Base-by-base conservation (phyloP, 2,329 filamentous ascomycete species). In the Alternaria sp. region DNA sequence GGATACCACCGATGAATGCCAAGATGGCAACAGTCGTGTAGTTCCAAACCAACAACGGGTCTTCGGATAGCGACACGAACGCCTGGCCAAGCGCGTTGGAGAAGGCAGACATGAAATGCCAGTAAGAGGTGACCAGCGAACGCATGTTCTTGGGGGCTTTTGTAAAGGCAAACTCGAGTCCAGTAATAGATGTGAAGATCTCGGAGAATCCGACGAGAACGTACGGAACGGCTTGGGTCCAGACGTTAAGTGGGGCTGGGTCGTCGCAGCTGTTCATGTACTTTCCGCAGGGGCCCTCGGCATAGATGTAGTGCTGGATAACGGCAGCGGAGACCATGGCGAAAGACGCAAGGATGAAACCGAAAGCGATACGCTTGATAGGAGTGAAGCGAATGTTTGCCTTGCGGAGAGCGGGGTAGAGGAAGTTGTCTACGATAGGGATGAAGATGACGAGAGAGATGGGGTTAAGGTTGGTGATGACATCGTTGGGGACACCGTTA, bases 71-170 rank as follows among this genome's bases (percentile, higher is more conserved):
- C 0, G 85, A 81, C 8, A 86, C 85, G 40, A 91, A 85, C 1
- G 89, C 89, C 80, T 92, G 87, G n/a, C 89, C 89, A 51, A 93
- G 80, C 36, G 90, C 90, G 30, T 88, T 84, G 1, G 88, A 87
- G 67, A 93, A 83, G 59, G 90, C 90, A 30, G 84, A 89, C 84
- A 87, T 92, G 81, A 91, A 89, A 40, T 92, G 83, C 73, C 89
- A 89, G 70, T 93, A 82, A 20, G 87, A 86, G 78, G 81, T 84
- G 12, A 94, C 90, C n/a, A 93, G 83, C 1, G 89, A 91, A 66
- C 90, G 89, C 91, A 94, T 94, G 81, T 92, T 93, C 72, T 86
- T 87, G 27, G 91, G 91, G 0, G 90, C 90, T 79, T 92, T 92
- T 75, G 89, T 89, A 81, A 89, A 93, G 34, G 91, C 91, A 65